Conservation (phyloP, 352 stramenopile genomes). For the Pythium folliculosum region DNA sequence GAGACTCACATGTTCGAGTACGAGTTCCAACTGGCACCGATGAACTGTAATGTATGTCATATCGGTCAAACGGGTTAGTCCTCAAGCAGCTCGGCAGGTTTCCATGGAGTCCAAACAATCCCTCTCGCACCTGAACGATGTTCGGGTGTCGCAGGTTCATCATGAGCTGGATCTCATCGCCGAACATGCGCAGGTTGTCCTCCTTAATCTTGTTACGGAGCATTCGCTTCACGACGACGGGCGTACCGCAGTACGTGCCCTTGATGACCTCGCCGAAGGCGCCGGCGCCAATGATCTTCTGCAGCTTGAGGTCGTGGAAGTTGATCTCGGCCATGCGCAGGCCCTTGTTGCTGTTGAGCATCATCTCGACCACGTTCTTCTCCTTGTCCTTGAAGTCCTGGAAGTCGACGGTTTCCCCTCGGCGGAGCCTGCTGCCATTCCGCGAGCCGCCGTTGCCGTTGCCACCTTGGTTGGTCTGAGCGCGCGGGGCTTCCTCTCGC, state of each 20-base stretch:
- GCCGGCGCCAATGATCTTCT: slow-evolving; percentile 86
- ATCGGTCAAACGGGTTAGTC: not conserved
- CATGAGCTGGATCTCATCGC: slow-evolving; percentile 90
- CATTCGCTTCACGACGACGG: slow-evolving; percentile 89
- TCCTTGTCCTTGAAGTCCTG: slow-evolving; percentile 86
- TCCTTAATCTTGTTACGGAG: slow-evolving; percentile 89
- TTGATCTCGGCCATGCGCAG: slow-evolving; percentile 89
- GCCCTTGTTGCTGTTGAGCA: slow-evolving; percentile 87
- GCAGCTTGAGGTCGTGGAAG: slow-evolving; percentile 87
- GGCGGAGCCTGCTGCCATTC: slow-evolving; percentile 13
- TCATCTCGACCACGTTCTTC: slow-evolving; percentile 87
- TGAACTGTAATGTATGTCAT: slow-evolving; percentile 54
- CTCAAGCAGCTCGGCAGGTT: not conserved
- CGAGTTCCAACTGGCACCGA: slow-evolving; percentile 90
- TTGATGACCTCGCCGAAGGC: slow-evolving; percentile 90
- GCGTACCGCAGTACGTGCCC: slow-evolving; percentile 86
- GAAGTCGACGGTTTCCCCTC: slow-evolving; percentile 62
- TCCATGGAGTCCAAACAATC: not conserved
- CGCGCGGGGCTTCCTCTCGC: not conserved
- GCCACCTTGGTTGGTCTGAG: not conserved
- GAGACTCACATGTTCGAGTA: slow-evolving; percentile 89
- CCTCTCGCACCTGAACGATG: slow-evolving; percentile 66
- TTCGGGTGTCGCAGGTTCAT: slow-evolving; percentile 89
- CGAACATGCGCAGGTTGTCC: slow-evolving; percentile 89
- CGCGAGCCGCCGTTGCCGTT: slow-evolving; percentile 1